Base-by-base conservation (phyloP, 176 grass and related monocot genomes). In the Oryza coarctata region DNA sequence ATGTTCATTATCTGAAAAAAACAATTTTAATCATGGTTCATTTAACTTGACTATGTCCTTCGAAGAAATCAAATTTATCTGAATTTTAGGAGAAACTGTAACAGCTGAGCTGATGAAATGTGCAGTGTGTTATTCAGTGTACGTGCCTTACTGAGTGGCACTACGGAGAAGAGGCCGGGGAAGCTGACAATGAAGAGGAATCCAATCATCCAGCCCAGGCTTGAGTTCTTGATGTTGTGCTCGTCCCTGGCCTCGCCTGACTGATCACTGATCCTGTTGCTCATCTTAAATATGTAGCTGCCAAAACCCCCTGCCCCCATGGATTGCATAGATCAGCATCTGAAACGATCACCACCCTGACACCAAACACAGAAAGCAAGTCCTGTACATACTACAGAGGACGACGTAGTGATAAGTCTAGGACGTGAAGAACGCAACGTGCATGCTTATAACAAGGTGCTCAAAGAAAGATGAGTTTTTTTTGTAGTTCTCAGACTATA, bases 121-220 rank as follows among this genome's bases (percentile, higher is more conserved):
- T 33, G 63, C 44, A 25, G 44, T 2, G 17, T 9, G 7, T 1
- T 12, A 30, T 12, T 8, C 1, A 41, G 44, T 47, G n/a, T n/a
- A n/a, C n/a, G 0, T 30, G 69, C 90, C 90, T 92, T 92, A 33
- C 90, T 88, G 32, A 92, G 82, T 0, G 90, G 90, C 10, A 92
- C 86, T 1, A 88, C 82, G 1, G 90, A 83, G 63, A 88, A 88
- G 82, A 91, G 86, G 0, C 90, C 90, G 2, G 88, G 61, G 78
- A 92, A 92, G 28, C 90, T 92, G 83, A 92, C 83, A n/a, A 88
- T 71, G 82, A 83, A 92, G 58, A 92, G 86, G 86, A 86, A 92
- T 0, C 73, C 83, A 25, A 91, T 88, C 90, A 91, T 91, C 86
- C 90, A 92, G 7, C 90, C 86, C 26, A 88, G 14, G 4, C 74